Evolutionary conservation across 1,284 basidiomycete genomes (phyloP).

Genomic region (Neolentinus lepideus): DNA sequence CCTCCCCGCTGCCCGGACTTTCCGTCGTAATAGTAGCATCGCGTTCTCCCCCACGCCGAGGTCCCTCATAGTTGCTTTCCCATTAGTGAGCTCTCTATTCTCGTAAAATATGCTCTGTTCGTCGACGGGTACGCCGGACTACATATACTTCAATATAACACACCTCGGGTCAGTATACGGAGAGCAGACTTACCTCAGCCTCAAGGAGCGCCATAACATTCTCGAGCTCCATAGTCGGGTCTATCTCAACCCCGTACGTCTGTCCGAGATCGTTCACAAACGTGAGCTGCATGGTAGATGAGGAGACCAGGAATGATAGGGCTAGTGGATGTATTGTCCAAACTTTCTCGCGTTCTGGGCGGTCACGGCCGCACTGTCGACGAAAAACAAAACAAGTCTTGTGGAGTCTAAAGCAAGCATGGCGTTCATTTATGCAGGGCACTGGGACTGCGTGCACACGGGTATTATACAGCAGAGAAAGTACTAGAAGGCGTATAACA

Average conservation of each 20-base stretch:
- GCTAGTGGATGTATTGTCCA: no score
- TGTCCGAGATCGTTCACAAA: slow-evolving; percentile 76
- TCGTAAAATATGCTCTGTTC: slow-evolving; percentile 70
- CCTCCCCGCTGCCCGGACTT: slow-evolving; percentile 55
- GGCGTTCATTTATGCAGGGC: background rate
- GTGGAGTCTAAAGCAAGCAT: background rate
- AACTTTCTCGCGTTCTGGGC: no score
- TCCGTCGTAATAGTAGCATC: slow-evolving; percentile 63
- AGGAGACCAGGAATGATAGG: background rate
- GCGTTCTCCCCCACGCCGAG: slow-evolving; percentile 57
- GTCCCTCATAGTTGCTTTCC: slow-evolving; percentile 58
- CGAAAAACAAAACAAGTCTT: background rate
- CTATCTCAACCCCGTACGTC: slow-evolving; percentile 76
- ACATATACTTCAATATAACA: background rate
- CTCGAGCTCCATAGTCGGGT: slow-evolving; percentile 81
- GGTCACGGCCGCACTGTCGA: no score
- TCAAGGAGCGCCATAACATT: slow-evolving; percentile 86
- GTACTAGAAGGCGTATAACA: background rate
- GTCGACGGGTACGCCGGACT: slow-evolving; percentile 60
- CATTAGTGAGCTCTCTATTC: slow-evolving; percentile 54
- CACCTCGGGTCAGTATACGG: background rate
- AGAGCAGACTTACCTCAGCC: slow-evolving; percentile 63
- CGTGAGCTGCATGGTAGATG: slow-evolving; percentile 68
- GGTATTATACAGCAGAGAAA: background rate
- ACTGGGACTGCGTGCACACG: background rate